phyloP scores from a whole-genome alignment of 768 basidiomycete species.

The Boletellus emodensis region DNA sequence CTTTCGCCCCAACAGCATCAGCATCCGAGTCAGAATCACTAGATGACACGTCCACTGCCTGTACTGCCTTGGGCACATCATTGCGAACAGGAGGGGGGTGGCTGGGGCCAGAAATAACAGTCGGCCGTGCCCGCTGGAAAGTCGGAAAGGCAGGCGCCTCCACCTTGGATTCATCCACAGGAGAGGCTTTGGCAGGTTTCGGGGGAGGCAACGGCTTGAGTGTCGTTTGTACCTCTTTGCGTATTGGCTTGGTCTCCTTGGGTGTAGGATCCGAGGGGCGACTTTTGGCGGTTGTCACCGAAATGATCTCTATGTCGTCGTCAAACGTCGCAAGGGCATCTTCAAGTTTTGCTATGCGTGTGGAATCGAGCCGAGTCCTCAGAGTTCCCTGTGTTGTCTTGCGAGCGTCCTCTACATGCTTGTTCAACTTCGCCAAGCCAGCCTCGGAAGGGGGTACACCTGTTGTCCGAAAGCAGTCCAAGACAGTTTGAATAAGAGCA shows the following conservation, averaged over 20 bases:
- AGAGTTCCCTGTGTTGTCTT: conserved; percentile 41
- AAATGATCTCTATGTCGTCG: conserved; percentile 55
- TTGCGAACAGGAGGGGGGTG: conserved; percentile 21
- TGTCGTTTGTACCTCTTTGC: conserved; percentile 20
- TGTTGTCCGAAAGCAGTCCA: conserved; percentile 71
- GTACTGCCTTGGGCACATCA: conserved; percentile 6
- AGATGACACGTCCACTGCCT: conserved; percentile 32
- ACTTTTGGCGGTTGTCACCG: conserved; percentile 28
- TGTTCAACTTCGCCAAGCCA: conserved; percentile 63
- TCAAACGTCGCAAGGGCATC: conserved; percentile 62
- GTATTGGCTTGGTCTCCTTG: conserved; percentile 12
- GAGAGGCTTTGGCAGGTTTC: conserved; percentile 11
- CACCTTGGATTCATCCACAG: conserved; percentile 31
- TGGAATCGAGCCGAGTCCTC: conserved; percentile 50
- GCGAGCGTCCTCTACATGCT: conserved; percentile 57
- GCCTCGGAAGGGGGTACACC: conserved; percentile 50
- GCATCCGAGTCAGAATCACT: conserved; percentile 47
- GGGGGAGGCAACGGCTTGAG: conserved; percentile 13
- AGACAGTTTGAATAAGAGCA: conserved; percentile 71
- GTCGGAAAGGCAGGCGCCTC: conserved; percentile 40
- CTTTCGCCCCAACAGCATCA: conserved; percentile 39
- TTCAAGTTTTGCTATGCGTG: conserved; percentile 62
- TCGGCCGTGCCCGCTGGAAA: conserved; percentile 36
- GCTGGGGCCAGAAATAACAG: conserved; percentile 31
- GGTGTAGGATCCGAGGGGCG: conserved; percentile 8